Conservation (phyloP, 805 yeast genomes). For the Metschnikowia lochheadii region DNA sequence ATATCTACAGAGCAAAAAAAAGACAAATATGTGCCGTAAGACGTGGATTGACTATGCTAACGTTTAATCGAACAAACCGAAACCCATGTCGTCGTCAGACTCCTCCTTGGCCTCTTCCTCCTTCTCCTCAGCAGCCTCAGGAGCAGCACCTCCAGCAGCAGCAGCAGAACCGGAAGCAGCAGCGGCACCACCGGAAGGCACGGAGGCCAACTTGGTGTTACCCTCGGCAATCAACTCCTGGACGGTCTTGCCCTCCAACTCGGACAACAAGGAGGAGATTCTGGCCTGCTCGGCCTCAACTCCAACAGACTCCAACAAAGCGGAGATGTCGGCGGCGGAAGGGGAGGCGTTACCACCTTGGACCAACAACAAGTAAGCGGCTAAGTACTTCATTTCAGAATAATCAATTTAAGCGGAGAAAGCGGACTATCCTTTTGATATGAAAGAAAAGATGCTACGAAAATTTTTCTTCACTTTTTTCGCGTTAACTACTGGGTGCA, state of each 20-base stretch:
- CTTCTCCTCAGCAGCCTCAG: slow-evolving; percentile 67
- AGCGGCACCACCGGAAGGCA: slow-evolving; percentile 98
- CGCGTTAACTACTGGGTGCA: slow-evolving; percentile 2
- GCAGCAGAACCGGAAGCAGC: slow-evolving; percentile 69
- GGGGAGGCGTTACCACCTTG: slow-evolving; percentile 96
- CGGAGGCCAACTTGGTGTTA: slow-evolving; percentile 92
- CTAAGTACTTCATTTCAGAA: slow-evolving; percentile 94
- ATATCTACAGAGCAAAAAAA: too few relatives aligned
- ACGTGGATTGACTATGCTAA: slow-evolving; percentile 1
- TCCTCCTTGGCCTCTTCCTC: slow-evolving; percentile 62
- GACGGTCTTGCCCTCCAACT: slow-evolving; percentile 91
- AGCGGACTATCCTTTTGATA: slow-evolving; percentile 78
- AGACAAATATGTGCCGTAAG: too few relatives aligned
- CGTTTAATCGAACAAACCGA: slow-evolving; percentile 95
- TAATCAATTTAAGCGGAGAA: slow-evolving; percentile 71
- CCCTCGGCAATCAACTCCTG: slow-evolving; percentile 92
- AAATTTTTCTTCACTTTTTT: slow-evolving; percentile 3
- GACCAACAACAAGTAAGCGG: slow-evolving; percentile 97
- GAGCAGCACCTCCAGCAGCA: slow-evolving; percentile 67
- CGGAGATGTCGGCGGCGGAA: slow-evolving; percentile 85
- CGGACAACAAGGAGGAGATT: slow-evolving; percentile 71
- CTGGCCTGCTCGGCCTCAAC: slow-evolving; percentile 91
- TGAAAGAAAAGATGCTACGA: slow-evolving; percentile 16
- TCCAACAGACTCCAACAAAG: slow-evolving; percentile 91
- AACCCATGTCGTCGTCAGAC: slow-evolving; percentile 77